These are phyloP conservation scores for Maudiozyma pseudohumilis DNA, from an alignment of 805 yeast species.

Conservation along the genomic window DNA sequence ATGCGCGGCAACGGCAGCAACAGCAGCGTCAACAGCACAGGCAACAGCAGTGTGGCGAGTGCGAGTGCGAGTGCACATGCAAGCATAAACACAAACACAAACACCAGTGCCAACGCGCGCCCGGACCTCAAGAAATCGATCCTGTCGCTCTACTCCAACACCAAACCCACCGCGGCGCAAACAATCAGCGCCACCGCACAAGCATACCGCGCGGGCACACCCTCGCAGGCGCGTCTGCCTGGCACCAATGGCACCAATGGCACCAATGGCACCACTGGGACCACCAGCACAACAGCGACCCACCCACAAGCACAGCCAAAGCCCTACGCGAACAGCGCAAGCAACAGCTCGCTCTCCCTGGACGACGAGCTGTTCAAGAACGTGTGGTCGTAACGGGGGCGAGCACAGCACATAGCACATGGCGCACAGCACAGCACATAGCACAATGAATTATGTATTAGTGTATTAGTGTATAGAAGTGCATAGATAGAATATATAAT, in stretches of 20 bases:
- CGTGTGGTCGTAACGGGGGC: constrained; percentile 56
- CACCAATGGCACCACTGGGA: no score
- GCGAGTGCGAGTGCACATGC: constrained; percentile 2
- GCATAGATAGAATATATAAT: no score
- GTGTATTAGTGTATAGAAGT: background rate
- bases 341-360: constrained; percentile 22
- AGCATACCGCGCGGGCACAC: no score
- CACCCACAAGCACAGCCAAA: constrained; percentile 10
- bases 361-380: constrained; percentile 63
- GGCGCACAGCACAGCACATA: no score
- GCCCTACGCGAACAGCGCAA: constrained; percentile 3
- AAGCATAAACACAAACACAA: constrained; percentile 7
- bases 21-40: background rate
- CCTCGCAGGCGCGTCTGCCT: no score
- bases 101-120: constrained; percentile 32
- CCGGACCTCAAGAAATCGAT: constrained; percentile 91
- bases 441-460: no score
- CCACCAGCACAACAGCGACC: no score
- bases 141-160: constrained; percentile 73
- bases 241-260: no score
- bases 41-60: background rate
- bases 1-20: background rate
- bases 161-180: constrained; percentile 12
- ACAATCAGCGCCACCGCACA: background rate
- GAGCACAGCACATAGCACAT: no score